phyloP scores from a whole-genome alignment of 345 rosid species.

The Salix dunnii region DNA sequence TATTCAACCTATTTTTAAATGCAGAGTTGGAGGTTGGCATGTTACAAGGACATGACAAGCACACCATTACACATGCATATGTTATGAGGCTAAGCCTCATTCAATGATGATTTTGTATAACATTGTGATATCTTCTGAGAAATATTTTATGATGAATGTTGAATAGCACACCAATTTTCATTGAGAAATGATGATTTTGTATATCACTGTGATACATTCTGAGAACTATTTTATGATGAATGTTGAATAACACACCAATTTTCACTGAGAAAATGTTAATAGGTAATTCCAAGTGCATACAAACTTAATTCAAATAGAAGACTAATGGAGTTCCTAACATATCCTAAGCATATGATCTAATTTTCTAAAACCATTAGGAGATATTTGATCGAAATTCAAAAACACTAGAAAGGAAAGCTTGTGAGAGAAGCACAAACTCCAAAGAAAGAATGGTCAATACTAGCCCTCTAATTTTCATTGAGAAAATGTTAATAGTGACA shows the following conservation, averaged over 20 bases:
- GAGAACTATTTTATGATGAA: no score
- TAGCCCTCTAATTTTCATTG: neutral
- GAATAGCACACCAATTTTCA: no score
- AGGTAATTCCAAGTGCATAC: neutral
- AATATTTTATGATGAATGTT: no score
- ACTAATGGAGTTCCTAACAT: neutral
- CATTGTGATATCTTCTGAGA: neutral
- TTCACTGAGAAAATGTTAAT: no score
- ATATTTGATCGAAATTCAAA: neutral
- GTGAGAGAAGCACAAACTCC: neutral
- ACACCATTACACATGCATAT: neutral
- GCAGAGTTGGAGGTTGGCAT: neutral
- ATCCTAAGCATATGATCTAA: neutral
- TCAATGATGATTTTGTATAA: neutral
- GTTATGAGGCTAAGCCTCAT: neutral
- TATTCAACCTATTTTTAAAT: neutral
- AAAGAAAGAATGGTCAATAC: neutral
- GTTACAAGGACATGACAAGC: neutral
- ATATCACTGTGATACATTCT: no score
- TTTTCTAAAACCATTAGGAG: neutral
- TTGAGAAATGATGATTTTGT: no score
- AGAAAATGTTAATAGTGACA: no score
- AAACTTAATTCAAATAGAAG: neutral
- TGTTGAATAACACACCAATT: no score
- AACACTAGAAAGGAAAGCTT: neutral